These are phyloP conservation scores for Metschnikowia vanudenii DNA, from an alignment of 805 yeast genomes.

Conservation along the genomic window DNA sequence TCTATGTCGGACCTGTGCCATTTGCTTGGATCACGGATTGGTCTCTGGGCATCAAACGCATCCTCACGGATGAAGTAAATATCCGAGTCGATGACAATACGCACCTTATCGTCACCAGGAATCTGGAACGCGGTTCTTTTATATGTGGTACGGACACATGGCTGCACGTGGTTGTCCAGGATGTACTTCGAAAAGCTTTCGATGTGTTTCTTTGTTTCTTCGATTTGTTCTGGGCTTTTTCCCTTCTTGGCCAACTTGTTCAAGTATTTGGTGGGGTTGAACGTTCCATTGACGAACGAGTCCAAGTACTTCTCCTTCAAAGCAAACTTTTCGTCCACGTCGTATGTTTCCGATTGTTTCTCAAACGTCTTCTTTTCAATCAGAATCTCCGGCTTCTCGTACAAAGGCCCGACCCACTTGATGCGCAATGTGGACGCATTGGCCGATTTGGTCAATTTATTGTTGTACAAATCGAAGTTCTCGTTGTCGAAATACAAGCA, in stretches of 20 bases:
- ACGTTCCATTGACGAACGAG: constrained; percentile 61
- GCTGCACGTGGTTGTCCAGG: constrained; percentile 66
- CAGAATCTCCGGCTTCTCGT: constrained; percentile 72
- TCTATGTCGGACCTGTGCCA: constrained; percentile 97
- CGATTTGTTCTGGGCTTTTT: constrained; percentile 50
- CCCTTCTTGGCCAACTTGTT: constrained; percentile 64
- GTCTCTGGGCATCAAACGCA: constrained; percentile 76
- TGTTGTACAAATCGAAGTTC: constrained; percentile 80
- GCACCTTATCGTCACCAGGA: constrained; percentile 92
- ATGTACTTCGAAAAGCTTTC: constrained; percentile 63
- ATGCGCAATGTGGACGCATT: constrained; percentile 76
- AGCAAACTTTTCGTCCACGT: constrained; percentile 59
- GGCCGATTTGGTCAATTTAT: constrained; percentile 68
- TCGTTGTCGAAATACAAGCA: constrained; percentile 85
- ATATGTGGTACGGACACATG: constrained; percentile 81
- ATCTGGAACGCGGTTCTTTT: constrained; percentile 96
- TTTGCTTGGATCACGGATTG: constrained; percentile 80
- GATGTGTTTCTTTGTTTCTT: constrained; percentile 53
- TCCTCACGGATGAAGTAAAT: constrained; percentile 88
- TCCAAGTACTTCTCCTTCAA: constrained; percentile 82
- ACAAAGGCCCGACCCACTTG: constrained; percentile 86
- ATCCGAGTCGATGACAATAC: constrained; percentile 89
- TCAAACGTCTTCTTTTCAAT: constrained; percentile 79
- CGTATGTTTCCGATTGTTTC: constrained; percentile 49
- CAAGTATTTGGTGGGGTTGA: constrained; percentile 46